Conservation (phyloP, 768 basidiomycete species). For the Mycena amicta region DNA sequence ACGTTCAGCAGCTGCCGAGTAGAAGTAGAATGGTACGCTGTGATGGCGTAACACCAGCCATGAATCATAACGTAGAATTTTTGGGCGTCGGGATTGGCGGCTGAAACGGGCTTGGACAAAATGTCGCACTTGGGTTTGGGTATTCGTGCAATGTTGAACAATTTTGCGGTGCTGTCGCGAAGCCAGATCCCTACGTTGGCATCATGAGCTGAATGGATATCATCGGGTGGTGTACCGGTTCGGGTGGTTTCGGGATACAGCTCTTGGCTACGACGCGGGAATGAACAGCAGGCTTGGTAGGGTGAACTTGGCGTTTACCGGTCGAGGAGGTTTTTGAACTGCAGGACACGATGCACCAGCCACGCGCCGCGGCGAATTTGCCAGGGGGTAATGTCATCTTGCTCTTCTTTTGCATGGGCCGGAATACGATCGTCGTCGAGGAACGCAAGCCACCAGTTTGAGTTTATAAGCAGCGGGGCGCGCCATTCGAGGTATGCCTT, state of each 20-base stretch:
- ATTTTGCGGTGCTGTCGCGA: slow-evolving; percentile 52
- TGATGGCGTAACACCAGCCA: slow-evolving; percentile 79
- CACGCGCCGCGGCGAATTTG: slow-evolving; percentile 86
- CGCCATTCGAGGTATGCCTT: slow-evolving; percentile 90
- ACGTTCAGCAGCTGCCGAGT: slow-evolving; percentile 36
- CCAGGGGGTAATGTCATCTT: slow-evolving; percentile 67
- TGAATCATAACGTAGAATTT: slow-evolving; percentile 72
- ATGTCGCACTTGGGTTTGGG: slow-evolving; percentile 70
- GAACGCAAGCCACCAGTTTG: slow-evolving; percentile 96
- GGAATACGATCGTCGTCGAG: slow-evolving; percentile 72
- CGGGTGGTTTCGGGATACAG: slow-evolving; percentile 71
- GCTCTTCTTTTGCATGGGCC: slow-evolving; percentile 39
- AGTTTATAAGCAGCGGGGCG: slow-evolving; percentile 82
- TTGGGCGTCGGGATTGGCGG: slow-evolving; percentile 49
- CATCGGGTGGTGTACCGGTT: slow-evolving; percentile 49
- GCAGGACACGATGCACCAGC: slow-evolving; percentile 69
- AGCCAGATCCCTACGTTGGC: slow-evolving; percentile 60
- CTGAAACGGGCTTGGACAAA: slow-evolving; percentile 51
- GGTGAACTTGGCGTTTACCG: slow-evolving; percentile 46
- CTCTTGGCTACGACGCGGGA: slow-evolving; percentile 55
- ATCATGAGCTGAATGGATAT: neutral
- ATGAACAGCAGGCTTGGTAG: neutral
- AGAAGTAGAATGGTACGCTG: slow-evolving; percentile 52
- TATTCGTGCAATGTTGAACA: slow-evolving; percentile 81
- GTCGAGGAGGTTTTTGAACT: slow-evolving; percentile 68